Conservation (phyloP, 371 early-diverging fungal species). For the Batkoa obscura region DNA sequence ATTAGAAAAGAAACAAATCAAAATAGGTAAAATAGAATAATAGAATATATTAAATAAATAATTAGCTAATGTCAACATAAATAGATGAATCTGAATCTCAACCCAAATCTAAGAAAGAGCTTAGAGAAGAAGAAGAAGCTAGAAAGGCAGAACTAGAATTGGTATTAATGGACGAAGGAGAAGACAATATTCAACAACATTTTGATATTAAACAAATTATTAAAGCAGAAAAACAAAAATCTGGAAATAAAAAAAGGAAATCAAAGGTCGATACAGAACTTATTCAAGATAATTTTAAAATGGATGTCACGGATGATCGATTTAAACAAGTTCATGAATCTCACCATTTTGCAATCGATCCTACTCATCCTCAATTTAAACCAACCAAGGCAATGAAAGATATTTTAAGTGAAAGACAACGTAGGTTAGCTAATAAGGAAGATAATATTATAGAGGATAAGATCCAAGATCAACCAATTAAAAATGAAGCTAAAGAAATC, state of each 20-base stretch:
- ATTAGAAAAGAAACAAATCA: slow-evolving; percentile 13
- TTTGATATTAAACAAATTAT: slow-evolving; percentile 74
- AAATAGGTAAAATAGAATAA: slow-evolving; percentile 9
- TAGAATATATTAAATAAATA: not conserved
- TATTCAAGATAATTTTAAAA: slow-evolving; percentile 59
- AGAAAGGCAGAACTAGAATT: slow-evolving; percentile 71
- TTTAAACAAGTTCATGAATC: slow-evolving; percentile 63
- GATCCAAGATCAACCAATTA: too few relatives aligned
- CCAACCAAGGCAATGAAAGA: too few relatives aligned
- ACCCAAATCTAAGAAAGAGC: slow-evolving; percentile 26
- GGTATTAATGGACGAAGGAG: slow-evolving; percentile 42
- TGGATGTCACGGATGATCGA: slow-evolving; percentile 69
- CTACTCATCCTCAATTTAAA: slow-evolving; percentile 58
- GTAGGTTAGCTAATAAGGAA: too few relatives aligned
- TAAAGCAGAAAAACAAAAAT: slow-evolving; percentile 60
- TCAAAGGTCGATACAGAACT: slow-evolving; percentile 26
- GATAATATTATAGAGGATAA: too few relatives aligned
- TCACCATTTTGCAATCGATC: slow-evolving; percentile 86
- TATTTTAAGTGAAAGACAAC: too few relatives aligned
- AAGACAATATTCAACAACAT: slow-evolving; percentile 23
- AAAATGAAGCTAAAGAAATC: too few relatives aligned
- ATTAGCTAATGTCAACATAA: not conserved
- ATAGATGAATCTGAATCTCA: slow-evolving; percentile 1
- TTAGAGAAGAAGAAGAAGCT: slow-evolving; percentile 30
- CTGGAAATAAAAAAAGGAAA: slow-evolving; percentile 28